A percentile compares a stretch with the other conserved stretches of the same genome.
Conservation (phyloP, 2,329 filamentous ascomycete genomes). For the Xenosphaeropsis pyriputrescens region DNA sequence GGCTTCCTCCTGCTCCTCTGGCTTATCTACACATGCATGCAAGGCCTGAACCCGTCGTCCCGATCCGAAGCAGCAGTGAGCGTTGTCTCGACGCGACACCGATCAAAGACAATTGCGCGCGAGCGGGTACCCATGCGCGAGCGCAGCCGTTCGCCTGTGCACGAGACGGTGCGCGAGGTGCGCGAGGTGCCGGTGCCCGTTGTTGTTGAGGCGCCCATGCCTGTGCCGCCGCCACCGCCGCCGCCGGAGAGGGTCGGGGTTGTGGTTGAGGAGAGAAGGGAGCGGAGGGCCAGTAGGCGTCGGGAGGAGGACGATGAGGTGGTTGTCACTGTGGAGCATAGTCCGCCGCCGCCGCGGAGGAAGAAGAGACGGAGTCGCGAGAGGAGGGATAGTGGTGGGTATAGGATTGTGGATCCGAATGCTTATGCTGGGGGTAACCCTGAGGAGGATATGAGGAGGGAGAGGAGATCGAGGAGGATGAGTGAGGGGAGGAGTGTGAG, state of each 20-base stretch:
- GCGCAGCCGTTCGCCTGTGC: too few relatives aligned
- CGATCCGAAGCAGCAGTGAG: neutral
- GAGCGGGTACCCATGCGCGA: too few relatives aligned
- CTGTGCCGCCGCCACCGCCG: constrained; percentile 5
- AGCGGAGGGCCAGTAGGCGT: constrained; percentile 6
- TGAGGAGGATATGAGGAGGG: too few relatives aligned
- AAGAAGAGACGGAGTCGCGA: constrained; percentile 10
- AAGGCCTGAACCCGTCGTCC: constrained; percentile 2
- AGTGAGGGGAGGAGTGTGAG: too few relatives aligned
- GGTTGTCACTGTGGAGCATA: constrained; percentile 19
- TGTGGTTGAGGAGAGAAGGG: constrained; percentile 14
- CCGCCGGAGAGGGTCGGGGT: constrained; percentile 10
- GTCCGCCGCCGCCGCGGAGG: constrained; percentile 15
- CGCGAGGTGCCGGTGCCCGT: constrained; percentile 4
- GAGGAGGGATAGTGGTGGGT: constrained; percentile 7
- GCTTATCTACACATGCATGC: constrained; percentile 25
- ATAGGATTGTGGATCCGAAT: constrained; percentile 16
- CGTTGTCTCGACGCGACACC: too few relatives aligned
- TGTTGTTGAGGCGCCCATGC: neutral
- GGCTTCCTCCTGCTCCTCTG: constrained; percentile 36
- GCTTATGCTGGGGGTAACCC: constrained; percentile 11
- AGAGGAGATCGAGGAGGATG: too few relatives aligned
- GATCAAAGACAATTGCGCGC: too few relatives aligned
- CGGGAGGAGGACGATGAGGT: constrained; percentile 13
- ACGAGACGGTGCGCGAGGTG: neutral